Evolutionary conservation across 1,284 basidiomycete genomes (phyloP), one percentile per base, ranked within the genome.

Genomic region (Moesziomyces globuligerus): DNA sequence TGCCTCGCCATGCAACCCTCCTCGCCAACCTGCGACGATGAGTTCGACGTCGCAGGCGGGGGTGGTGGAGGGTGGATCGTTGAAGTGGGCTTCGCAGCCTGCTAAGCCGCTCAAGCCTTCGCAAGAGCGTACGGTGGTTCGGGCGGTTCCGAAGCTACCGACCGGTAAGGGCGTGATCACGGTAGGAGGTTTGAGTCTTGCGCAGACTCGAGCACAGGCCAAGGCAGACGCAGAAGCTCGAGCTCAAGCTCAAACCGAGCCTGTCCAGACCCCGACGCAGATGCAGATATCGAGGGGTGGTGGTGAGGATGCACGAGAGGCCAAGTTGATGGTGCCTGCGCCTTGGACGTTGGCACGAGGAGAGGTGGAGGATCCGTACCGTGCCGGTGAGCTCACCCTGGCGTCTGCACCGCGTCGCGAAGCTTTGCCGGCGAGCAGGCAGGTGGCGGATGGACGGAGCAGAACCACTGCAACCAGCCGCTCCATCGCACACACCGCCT

Each of bases 121-220:
- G 8, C 26, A 48, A 10, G 29, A 50, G 11, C 28, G 40, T 28
- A 24, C 21, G 6, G 13, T 23, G 26, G 34, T 28, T 8, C 20
- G 26, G 15, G 11, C 25, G n/a, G n/a, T n/a, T n/a, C 20, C 56
- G 7, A 43, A 51, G 17, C 29, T 58, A 1, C 51, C 56, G 3
- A 23, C 45, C 10, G 55, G 62, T 28, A 65, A 50, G 36, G 51
- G 47, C 3, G 29, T 61, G n/a, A 61, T 68, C n/a, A 62, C 51
- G 2, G 54, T 62, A 0, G 66, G 66, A 13, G 43, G 42, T 1
- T 37, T 62, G 47, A 47, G 42, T 34, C 28, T 69, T 4, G 23
- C 29, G 0, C 66, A 69, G 25, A 40, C 48, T 4, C 53, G 47
- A 49, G 66, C 59, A 13, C 29, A 48, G 10, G 66, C 54, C 11